Percentiles rank a stretch among this genome's conserved stretches.
Conservation (phyloP, 441 rosid species). For the Erysimum cheiri region DNA sequence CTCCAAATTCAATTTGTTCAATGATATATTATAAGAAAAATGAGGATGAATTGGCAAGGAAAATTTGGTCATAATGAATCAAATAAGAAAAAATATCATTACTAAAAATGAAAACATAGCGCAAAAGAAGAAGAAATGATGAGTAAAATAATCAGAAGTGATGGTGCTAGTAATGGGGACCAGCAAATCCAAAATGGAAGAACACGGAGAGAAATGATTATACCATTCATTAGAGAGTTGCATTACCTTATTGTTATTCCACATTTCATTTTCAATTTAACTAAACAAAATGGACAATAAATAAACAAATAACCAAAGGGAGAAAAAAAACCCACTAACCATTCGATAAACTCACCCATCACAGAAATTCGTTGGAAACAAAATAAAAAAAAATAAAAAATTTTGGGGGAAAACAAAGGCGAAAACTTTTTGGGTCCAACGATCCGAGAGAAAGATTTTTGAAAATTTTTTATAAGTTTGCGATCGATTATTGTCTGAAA, state of each 20-base stretch:
- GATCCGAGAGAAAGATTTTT: constrained; percentile 33
- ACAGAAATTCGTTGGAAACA: constrained; percentile 40
- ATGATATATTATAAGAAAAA: too few relatives aligned
- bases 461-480: constrained; percentile 6
- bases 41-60: too few relatives aligned
- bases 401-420: constrained; percentile 38
- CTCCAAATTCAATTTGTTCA: too few relatives aligned
- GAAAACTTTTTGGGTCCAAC: constrained; percentile 37
- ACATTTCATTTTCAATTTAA: neutral
- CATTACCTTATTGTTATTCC: constrained; percentile 24
- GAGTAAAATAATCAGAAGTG: constrained; percentile 15
- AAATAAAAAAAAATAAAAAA: neutral
- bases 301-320: constrained; percentile 16
- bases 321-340: constrained; percentile 44
- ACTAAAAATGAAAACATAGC: too few relatives aligned
- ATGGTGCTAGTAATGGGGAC: constrained; percentile 43
- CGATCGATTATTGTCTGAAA: constrained; percentile 31
- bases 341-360: constrained; percentile 43
- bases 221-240: constrained; percentile 37
- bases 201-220: constrained; percentile 37
- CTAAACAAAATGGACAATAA: neutral
- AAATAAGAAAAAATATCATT: too few relatives aligned
- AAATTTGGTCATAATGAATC: too few relatives aligned
- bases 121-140: neutral
- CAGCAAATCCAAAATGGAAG: constrained; percentile 44